A percentile compares a stretch with the other conserved stretches of the same genome.
Conservation (phyloP, 345 rosid genomes). For the sweet orange (Citrus sinensis) region DVS_A1.0 CM039168.1:30187501-30188000, state of each 20-base stretch:
- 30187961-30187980: background rate
- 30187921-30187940: too few species aligned
- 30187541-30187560: background rate
- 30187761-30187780: constrained; percentile 18
- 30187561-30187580: constrained; percentile 11
- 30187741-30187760: background rate
- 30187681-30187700: constrained; percentile 24
- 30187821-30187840: constrained; percentile 37
- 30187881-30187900: background rate
- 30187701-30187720: constrained; percentile 7
- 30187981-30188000: background rate
- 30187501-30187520: background rate
- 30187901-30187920: background rate
- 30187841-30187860: background rate
- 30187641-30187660: constrained; percentile 17
- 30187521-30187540: constrained; percentile 13
- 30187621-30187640: constrained; percentile 7
- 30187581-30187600: constrained; percentile 20
- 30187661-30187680: constrained; percentile 26
- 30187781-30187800: constrained; percentile 29
- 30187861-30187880: too few species aligned
- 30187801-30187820: constrained; percentile 36
- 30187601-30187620: background rate
- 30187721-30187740: constrained; percentile 4
- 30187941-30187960: background rate